These are phyloP conservation scores for Fusarium sororula DNA, from an alignment of 2,329 filamentous ascomycete species.

Conservation along the genomic window DNA sequence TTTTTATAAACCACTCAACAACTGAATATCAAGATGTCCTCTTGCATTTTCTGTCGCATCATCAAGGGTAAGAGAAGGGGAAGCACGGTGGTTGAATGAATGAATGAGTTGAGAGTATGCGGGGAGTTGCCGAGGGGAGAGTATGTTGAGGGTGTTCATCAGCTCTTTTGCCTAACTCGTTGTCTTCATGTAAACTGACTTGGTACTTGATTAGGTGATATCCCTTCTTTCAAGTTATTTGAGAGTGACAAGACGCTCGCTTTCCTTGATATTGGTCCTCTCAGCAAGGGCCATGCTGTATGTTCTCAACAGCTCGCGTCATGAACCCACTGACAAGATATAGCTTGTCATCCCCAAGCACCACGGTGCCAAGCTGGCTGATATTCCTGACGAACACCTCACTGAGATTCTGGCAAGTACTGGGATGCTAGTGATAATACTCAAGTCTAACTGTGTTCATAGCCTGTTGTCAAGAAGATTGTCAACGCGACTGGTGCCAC, in stretches of 20 bases:
- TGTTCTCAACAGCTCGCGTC: constrained; percentile 43
- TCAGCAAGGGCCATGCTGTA: constrained; percentile 90
- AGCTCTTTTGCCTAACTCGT: not conserved
- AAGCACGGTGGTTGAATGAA: not conserved
- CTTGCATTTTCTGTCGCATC: constrained; percentile 98
- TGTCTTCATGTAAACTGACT: constrained; percentile 13
- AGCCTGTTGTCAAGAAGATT: constrained; percentile 78
- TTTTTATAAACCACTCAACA: not conserved
- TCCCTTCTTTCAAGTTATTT: constrained; percentile 95
- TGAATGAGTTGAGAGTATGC: not conserved
- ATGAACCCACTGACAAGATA: constrained; percentile 4
- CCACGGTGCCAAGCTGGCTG: constrained; percentile 89
- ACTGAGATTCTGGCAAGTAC: constrained; percentile 77
- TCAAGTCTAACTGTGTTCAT: not conserved
- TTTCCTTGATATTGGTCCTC: constrained; percentile 94
- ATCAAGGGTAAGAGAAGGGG: constrained; percentile 74
- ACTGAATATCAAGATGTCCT: constrained; percentile 16
- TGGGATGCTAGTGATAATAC: not conserved
- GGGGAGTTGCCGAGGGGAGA: constrained; percentile 18
- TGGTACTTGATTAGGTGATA: constrained; percentile 72
- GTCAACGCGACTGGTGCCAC: constrained; percentile 77
- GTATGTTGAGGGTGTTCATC: constrained; percentile 26
- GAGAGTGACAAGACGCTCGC: constrained; percentile 94
- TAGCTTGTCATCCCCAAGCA: constrained; percentile 96
- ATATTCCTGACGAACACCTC: constrained; percentile 91